These are phyloP conservation scores for Cladosporium oxysporum DNA, from an alignment of 2,329 filamentous ascomycete genomes.

Conservation along the genomic window DNA sequence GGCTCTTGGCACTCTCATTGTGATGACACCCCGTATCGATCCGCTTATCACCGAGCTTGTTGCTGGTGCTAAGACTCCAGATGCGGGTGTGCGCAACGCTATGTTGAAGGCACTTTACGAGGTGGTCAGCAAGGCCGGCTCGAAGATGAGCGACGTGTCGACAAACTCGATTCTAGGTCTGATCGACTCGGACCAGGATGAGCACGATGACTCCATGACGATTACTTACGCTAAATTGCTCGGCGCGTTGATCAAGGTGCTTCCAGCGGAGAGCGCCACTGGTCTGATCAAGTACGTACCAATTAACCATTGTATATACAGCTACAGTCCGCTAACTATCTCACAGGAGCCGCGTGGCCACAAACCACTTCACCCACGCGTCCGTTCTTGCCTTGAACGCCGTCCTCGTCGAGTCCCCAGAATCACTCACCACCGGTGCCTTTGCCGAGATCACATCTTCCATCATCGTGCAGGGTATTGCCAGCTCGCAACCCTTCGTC, in stretches of 20 bases:
- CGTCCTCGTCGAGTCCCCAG: constrained; percentile 77
- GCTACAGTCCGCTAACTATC: background rate
- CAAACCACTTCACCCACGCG: constrained; percentile 70
- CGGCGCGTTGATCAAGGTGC: constrained; percentile 83
- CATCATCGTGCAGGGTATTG: constrained; percentile 78
- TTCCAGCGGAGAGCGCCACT: constrained; percentile 69
- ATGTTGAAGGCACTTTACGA: constrained; percentile 98
- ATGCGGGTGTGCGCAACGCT: constrained; percentile 83
- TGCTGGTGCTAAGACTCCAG: constrained; percentile 88
- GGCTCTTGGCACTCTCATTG: constrained; percentile 92
- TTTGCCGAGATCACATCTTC: constrained; percentile 73
- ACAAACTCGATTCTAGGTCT: constrained; percentile 81
- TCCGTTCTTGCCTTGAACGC: constrained; percentile 88
- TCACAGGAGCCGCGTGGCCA: constrained; percentile 68
- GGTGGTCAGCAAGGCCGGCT: constrained; percentile 90
- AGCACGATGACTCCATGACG: constrained; percentile 70
- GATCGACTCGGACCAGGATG: constrained; percentile 82
- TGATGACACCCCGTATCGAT: constrained; percentile 90
- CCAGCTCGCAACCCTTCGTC: constrained; percentile 64
- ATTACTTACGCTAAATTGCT: constrained; percentile 90
- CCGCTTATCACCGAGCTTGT: constrained; percentile 91
- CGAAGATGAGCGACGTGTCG: constrained; percentile 91
- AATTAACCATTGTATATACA: too few relatives aligned
- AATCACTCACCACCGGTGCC: constrained; percentile 65
- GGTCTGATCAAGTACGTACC: constrained; percentile 56